Conservation (phyloP, 1,284 basidiomycete genomes). For the Cutaneotrichosporon sp. region DNA sequence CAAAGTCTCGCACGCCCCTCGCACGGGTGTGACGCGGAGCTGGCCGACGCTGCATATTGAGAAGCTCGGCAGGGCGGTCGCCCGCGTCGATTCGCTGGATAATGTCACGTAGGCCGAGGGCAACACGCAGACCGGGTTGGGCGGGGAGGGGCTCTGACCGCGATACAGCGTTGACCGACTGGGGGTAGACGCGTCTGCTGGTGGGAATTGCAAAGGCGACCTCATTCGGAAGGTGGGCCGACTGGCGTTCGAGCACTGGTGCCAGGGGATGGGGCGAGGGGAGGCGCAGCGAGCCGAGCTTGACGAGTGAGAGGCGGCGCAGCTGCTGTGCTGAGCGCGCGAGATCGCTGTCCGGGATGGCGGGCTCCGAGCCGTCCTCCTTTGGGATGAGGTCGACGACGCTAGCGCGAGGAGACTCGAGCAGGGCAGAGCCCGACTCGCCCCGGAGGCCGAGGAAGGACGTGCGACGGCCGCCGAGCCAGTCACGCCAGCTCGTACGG, state of each 20-base stretch:
- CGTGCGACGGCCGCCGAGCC: constrained; percentile 19
- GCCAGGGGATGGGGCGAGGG: constrained; percentile 49
- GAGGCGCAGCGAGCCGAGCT: constrained; percentile 38
- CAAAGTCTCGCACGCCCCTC: constrained; percentile 43
- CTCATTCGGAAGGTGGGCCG: constrained; percentile 43
- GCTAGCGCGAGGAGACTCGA: constrained; percentile 18
- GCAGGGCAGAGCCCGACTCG: constrained; percentile 9
- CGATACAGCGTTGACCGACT: constrained; percentile 35
- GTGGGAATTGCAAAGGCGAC: constrained; percentile 44
- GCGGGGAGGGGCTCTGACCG: constrained; percentile 32
- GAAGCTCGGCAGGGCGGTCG: constrained; percentile 26
- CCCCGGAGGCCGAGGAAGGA: constrained; percentile 22
- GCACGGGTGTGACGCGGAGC: constrained; percentile 28
- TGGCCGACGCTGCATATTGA: constrained; percentile 12
- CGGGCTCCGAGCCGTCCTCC: not conserved
- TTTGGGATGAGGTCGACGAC: constrained; percentile 14
- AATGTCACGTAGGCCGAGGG: constrained; percentile 33
- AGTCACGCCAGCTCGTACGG: constrained; percentile 22
- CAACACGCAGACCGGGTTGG: constrained; percentile 37
- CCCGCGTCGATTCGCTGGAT: constrained; percentile 37
- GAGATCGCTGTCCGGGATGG: constrained; percentile 12
- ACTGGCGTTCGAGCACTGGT: constrained; percentile 35
- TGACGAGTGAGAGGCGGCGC: constrained; percentile 37
- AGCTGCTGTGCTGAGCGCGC: constrained; percentile 33
- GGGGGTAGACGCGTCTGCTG: constrained; percentile 43